These are phyloP conservation scores for Gloeopeniophorella convolvens DNA, from an alignment of 768 basidiomycete species.

Conservation along the genomic window DNA sequence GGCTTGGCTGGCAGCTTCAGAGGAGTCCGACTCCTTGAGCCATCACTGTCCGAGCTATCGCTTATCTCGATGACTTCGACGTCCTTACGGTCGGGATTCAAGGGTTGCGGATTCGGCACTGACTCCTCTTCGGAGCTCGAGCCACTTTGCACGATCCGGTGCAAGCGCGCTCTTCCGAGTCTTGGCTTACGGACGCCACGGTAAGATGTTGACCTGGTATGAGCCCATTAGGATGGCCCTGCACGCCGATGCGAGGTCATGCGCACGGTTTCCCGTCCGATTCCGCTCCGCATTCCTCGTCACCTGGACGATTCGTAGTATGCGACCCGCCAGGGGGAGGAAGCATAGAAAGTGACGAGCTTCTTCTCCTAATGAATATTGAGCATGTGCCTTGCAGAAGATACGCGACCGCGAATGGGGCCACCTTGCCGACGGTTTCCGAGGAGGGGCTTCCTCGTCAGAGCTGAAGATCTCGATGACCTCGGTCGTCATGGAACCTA, in stretches of 20 bases:
- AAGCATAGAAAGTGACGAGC: conserved; percentile 4
- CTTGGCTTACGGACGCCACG: not conserved
- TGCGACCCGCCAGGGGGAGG: not conserved
- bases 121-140: conserved; percentile 2
- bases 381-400: too few relatives aligned
- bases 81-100: too few relatives aligned
- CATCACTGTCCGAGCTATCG: conserved; percentile 13
- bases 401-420: too few relatives aligned
- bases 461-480: conserved; percentile 11
- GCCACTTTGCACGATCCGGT: conserved; percentile 12
- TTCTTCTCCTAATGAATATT: conserved; percentile 9
- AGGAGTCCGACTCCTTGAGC: not conserved
- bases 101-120: not conserved
- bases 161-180: conserved; percentile 4
- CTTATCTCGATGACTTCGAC: conserved; percentile 7
- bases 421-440: not conserved
- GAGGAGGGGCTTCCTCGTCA: not conserved
- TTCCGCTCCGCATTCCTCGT: not conserved
- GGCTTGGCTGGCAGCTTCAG: too few relatives aligned
- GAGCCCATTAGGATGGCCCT: too few relatives aligned
- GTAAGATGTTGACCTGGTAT: too few relatives aligned
- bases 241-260: too few relatives aligned
- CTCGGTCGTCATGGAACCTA: not conserved
- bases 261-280: conserved; percentile 10
- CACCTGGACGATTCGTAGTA: not conserved